Percentiles rank a stretch among this genome's conserved stretches.
These are phyloP conservation scores for Hygrophila difformis DNA, from an alignment of 257 asterid genomes.

Conservation along the genomic window DNA sequence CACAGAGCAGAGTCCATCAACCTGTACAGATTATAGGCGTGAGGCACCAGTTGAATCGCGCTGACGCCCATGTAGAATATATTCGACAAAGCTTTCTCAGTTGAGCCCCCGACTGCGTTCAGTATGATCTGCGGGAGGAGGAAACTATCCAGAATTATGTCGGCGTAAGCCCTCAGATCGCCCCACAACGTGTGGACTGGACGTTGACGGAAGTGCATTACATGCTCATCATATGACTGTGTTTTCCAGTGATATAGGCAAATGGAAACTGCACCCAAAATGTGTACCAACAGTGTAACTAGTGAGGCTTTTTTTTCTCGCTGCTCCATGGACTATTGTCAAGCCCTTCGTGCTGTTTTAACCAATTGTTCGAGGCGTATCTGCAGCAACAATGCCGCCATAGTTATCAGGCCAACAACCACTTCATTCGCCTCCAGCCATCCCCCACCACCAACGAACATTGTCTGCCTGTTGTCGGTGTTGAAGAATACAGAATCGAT, in stretches of 20 bases:
- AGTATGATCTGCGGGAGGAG: constrained; percentile 77
- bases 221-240: too few species aligned
- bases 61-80: constrained; percentile 59
- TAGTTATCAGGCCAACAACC: too few species aligned
- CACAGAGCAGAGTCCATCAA: too few species aligned
- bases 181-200: too few species aligned
- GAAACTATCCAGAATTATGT: constrained; percentile 67
- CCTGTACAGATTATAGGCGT: constrained; percentile 31
- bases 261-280: constrained; percentile 31
- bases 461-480: too few species aligned
- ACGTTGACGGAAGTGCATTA: too few species aligned
- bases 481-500: too few species aligned
- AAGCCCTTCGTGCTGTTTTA: constrained; percentile 13
- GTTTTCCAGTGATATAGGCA: constrained; percentile 26
- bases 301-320: constrained; percentile 26
- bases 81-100: constrained; percentile 54
- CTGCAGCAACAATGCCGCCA: constrained; percentile 50
- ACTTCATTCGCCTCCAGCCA: too few species aligned
- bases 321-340: constrained; percentile 21
- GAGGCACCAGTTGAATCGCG: constrained; percentile 68
- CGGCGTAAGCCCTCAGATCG: constrained; percentile 48
- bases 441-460: too few species aligned
- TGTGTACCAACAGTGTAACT: constrained; percentile 24
- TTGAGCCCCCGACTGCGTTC: constrained; percentile 43
- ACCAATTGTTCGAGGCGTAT: constrained; percentile 46